Conservation (phyloP, 164 flowering plant species). For the Vitis rotundifolia region DNA sequence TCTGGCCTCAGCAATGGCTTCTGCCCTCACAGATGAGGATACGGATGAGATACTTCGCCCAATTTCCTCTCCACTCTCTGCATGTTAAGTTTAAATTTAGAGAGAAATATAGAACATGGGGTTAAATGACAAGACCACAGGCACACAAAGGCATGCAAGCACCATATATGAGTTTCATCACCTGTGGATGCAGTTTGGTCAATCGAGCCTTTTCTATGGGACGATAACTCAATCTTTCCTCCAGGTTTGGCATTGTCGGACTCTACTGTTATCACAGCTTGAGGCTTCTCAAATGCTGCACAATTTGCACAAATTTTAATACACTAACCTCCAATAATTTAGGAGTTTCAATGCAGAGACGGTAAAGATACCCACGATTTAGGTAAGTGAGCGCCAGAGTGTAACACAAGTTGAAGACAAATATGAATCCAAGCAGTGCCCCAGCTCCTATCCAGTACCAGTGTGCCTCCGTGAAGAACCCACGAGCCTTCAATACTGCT, state of each 20-base stretch:
- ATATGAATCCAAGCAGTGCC: conserved; percentile 17
- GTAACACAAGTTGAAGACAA: conserved; percentile 17
- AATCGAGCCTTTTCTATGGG: background rate
- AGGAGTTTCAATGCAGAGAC: too few relatives aligned
- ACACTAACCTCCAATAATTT: too few relatives aligned
- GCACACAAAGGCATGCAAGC: too few relatives aligned
- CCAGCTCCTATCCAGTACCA: conserved; percentile 35
- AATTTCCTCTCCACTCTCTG: conserved; percentile 8
- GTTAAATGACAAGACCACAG: too few relatives aligned
- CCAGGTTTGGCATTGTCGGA: conserved; percentile 14
- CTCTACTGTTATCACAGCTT: conserved; percentile 16
- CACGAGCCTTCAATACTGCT: conserved; percentile 20
- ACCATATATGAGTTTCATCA: background rate
- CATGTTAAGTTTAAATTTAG: background rate
- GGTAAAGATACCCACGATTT: conserved; percentile 6
- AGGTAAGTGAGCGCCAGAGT: conserved; percentile 25
- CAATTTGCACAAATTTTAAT: too few relatives aligned
- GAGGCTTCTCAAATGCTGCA: conserved; percentile 11
- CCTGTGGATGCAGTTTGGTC: background rate
- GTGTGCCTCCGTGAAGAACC: conserved; percentile 17
- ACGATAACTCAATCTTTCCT: conserved; percentile 5
- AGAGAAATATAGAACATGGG: background rate
- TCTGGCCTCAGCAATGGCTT: background rate
- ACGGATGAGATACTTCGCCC: too few relatives aligned
- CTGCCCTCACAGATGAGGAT: background rate